These are phyloP conservation scores for Gardenia jasminoides DNA, from an alignment of 257 asterid species.

Conservation along the genomic window DNA sequence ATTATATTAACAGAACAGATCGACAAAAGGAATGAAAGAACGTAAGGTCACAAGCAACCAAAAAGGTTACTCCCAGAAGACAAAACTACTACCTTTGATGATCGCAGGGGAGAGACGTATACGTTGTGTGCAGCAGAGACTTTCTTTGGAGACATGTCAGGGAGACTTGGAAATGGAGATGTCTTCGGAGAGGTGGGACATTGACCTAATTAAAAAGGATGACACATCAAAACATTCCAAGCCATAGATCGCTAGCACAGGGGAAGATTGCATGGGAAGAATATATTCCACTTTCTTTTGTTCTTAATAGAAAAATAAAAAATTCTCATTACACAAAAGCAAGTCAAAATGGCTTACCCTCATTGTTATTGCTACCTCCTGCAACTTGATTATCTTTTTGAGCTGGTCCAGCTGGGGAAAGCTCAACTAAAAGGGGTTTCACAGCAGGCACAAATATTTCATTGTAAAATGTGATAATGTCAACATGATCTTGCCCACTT, in stretches of 20 bases:
- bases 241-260: too few relatives aligned
- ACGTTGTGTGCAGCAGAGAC: slow-evolving; percentile 91
- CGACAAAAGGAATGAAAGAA: neutral
- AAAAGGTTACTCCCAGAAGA: neutral
- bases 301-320: slow-evolving; percentile 1
- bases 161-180: slow-evolving; percentile 85
- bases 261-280: neutral
- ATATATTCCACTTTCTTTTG: neutral
- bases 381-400: slow-evolving; percentile 46
- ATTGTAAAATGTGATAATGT: slow-evolving; percentile 90
- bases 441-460: slow-evolving; percentile 81
- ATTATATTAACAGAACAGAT: neutral
- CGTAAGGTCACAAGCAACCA: neutral
- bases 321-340: neutral
- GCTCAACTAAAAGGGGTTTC: slow-evolving; percentile 88
- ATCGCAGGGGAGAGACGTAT: slow-evolving; percentile 86
- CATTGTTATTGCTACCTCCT: slow-evolving; percentile 46
- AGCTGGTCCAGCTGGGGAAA: slow-evolving; percentile 65
- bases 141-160: slow-evolving; percentile 99
- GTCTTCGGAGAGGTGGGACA: slow-evolving; percentile 79
- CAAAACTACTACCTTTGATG: slow-evolving; percentile 63
- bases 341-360: slow-evolving; percentile 45
- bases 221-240: slow-evolving; percentile 2
- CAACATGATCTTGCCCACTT: slow-evolving; percentile 80
- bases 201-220: slow-evolving; percentile 47